Base-by-base conservation (phyloP, 768 basidiomycete species). In the Galerina marginata region DNA sequence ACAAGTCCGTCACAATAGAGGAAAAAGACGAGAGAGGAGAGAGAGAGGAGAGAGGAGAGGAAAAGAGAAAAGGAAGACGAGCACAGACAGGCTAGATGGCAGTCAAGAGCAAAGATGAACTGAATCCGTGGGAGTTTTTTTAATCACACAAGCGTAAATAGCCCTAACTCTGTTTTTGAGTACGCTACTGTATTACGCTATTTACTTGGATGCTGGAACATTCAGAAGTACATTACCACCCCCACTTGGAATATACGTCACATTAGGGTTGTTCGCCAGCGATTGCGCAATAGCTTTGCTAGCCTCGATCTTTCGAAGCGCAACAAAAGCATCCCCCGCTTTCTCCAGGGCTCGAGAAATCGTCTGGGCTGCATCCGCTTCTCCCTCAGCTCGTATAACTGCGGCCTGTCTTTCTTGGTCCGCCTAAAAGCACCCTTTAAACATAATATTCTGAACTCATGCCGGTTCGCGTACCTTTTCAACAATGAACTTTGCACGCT, bases 401-500 rank as follows among this genome's bases (percentile, higher is more conserved):
- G 95, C 92, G 0, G 97, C 97, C 81, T 99, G 96, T 61, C 96
- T 88, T 74, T 99, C 97, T 90, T 99, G 97, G 73, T 99, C 97
- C 29, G 97, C 96, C 95, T 96, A 64, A 29, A 38, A 65, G 64
- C 54, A 20, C 59, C 57, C 56, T 63, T 60, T 40, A 55, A 67
- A 55, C 58, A 47, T 20, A 50, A 46, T 15, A 25, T 40, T 36
- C 10, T 26, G 51, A 29, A 54, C 2, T 42, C 50, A 33, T 36
- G 7, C 4, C 52, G 11, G 51, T 25, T 49, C 40, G 20, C 64
- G 45, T 61, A 93, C 95, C 85, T 97, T 98, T 80, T 99, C 97
- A 63, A 99, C 97, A 65, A 99, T 92, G 75, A 98, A 99, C 77
- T 98, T 99, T 58, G 97, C 97, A 37, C 97, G 88, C 79, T 99